A percentile compares a stretch with the other conserved stretches of the same genome.
These are phyloP conservation scores for Globisporangium solare DNA, from an alignment of 352 stramenopile genomes.

Conservation along the genomic window DNA sequence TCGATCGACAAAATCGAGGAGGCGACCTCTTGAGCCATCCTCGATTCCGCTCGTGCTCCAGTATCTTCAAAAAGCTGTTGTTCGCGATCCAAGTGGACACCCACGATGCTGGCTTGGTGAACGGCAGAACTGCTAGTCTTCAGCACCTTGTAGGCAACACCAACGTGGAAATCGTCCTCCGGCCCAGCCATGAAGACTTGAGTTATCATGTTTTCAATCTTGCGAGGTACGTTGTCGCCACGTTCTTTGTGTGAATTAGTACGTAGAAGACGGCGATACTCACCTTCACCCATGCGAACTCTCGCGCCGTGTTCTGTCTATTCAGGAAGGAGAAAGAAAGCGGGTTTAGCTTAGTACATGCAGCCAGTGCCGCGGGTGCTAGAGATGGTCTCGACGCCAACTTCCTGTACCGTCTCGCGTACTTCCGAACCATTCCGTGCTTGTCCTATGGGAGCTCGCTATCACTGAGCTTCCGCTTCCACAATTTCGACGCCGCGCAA, in stretches of 20 bases:
- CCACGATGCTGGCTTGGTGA: conserved; percentile 3
- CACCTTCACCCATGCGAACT: background rate
- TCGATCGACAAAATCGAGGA: conserved; percentile 14
- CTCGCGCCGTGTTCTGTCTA: background rate
- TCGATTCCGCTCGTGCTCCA: conserved; percentile 23
- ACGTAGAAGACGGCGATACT: background rate
- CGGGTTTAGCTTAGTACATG: conserved; percentile 29
- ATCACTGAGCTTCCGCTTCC: conserved; percentile 78
- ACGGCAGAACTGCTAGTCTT: conserved; percentile 10
- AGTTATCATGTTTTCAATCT: conserved; percentile 10
- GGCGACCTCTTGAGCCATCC: conserved; percentile 25
- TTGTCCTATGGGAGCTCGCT: conserved; percentile 57
- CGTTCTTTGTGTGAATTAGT: background rate
- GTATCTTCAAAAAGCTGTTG: conserved; percentile 56
- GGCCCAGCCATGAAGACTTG: conserved; percentile 6
- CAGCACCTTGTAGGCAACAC: conserved; percentile 23
- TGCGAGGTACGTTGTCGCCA: conserved; percentile 8
- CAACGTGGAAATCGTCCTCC: conserved; percentile 16
- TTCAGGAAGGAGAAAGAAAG: conserved; percentile 25
- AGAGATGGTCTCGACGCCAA: conserved; percentile 30
- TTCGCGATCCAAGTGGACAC: conserved; percentile 24
- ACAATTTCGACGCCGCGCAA: conserved; percentile 50
- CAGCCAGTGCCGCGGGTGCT: conserved; percentile 1
- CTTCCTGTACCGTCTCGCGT: conserved; percentile 49
- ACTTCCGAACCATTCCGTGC: conserved; percentile 45